These are phyloP conservation scores for Aspergillus floridensis DNA, from an alignment of 2,329 filamentous ascomycete species.

Conservation along the genomic window DNA sequence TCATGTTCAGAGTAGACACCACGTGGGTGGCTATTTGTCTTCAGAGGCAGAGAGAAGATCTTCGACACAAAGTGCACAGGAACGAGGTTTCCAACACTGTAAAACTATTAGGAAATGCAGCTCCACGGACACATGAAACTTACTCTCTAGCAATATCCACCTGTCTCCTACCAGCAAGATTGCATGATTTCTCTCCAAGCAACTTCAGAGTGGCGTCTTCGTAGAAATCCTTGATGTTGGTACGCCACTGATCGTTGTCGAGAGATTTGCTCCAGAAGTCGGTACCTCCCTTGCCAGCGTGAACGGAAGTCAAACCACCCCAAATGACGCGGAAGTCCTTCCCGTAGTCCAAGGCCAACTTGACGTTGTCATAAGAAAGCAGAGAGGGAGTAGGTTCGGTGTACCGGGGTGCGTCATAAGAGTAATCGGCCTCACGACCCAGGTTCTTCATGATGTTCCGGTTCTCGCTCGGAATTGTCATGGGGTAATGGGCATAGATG, in stretches of 20 bases:
- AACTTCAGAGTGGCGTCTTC: slow-evolving; percentile 60
- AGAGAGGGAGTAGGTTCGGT: slow-evolving; percentile 55
- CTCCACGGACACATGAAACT: slow-evolving; percentile 17
- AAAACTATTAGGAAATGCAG: slow-evolving; percentile 8
- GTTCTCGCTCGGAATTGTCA: slow-evolving; percentile 70
- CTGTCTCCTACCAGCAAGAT: slow-evolving; percentile 60
- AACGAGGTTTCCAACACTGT: slow-evolving; percentile 51
- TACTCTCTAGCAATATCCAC: slow-evolving; percentile 66
- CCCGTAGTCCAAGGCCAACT: slow-evolving; percentile 60
- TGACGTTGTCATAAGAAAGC: slow-evolving; percentile 60
- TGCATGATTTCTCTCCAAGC: slow-evolving; percentile 63
- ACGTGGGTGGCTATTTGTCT: slow-evolving; percentile 50
- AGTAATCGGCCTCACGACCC: slow-evolving; percentile 66
- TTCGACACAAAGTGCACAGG: slow-evolving; percentile 56
- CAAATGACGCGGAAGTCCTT: slow-evolving; percentile 64
- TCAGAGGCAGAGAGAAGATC: slow-evolving; percentile 56
- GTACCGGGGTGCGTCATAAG: slow-evolving; percentile 61
- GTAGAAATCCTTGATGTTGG: slow-evolving; percentile 66
- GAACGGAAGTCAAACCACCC: slow-evolving; percentile 60
- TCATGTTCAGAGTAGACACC: slow-evolving; percentile 58
- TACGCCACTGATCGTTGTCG: slow-evolving; percentile 61
- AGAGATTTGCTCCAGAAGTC: slow-evolving; percentile 60
- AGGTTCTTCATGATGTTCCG: slow-evolving; percentile 66
- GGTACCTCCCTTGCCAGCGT: slow-evolving; percentile 58
- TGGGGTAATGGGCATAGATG: slow-evolving; percentile 75